phyloP scores from a whole-genome alignment of 139 green algal species.

The Chlorella sp. region DNA sequence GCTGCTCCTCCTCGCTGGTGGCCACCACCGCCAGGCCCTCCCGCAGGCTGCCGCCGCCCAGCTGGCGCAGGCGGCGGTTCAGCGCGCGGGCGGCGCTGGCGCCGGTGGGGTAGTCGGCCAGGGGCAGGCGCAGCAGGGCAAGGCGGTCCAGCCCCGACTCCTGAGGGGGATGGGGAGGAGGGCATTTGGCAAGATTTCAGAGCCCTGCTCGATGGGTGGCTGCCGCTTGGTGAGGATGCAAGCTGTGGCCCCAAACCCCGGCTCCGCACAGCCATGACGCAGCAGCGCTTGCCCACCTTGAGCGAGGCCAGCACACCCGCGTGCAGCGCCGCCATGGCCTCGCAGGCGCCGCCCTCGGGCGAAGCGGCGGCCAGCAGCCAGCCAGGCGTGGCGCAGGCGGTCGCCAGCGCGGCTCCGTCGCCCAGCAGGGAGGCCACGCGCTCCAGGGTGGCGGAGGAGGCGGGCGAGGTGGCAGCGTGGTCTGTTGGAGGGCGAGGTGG shows the following conservation, averaged over 20 bases:
- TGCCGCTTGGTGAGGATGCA: too few relatives aligned
- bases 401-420: background rate
- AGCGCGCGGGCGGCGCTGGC: background rate
- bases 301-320: background rate
- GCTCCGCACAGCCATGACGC: too few relatives aligned
- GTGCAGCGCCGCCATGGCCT: conserved; percentile 1
- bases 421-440: conserved; percentile 4
- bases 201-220: too few relatives aligned
- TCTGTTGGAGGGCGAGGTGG: background rate
- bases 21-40: background rate
- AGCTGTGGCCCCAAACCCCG: too few relatives aligned
- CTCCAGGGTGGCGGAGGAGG: background rate
- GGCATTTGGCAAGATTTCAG: too few relatives aligned
- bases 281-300: too few relatives aligned
- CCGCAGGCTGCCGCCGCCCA: conserved; percentile 8
- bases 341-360: background rate
- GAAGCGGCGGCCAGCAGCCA: conserved; percentile 8
- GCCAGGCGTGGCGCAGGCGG: background rate
- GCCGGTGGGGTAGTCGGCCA: background rate
- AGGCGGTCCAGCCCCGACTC: background rate
- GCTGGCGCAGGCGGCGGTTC: conserved; percentile 17
- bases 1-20: background rate
- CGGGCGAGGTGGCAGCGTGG: background rate
- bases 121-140: conserved; percentile 1
- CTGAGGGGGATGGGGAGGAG: background rate